Conservation (phyloP, 129 eudicot species). For the Dittrichia graveolens region DNA sequence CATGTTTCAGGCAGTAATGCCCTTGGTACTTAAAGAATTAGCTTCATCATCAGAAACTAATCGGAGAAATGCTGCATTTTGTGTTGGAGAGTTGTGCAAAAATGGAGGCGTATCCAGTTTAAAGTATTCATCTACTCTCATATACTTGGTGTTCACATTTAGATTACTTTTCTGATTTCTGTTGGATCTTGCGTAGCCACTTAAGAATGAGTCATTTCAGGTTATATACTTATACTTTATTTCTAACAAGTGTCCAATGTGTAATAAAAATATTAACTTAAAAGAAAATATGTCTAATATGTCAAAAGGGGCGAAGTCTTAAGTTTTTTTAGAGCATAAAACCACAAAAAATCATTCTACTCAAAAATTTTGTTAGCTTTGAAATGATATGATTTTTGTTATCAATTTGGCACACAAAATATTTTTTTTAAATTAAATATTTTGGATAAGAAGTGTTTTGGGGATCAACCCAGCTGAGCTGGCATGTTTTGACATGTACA, state of each 20-base stretch:
- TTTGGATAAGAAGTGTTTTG: neutral
- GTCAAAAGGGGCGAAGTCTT: neutral
- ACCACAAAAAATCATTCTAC: neutral
- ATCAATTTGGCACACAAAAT: slow-evolving; percentile 1
- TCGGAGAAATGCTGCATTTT: slow-evolving; percentile 97
- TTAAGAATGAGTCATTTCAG: neutral
- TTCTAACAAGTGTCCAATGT: neutral
- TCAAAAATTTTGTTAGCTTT: neutral
- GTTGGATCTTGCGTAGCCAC: neutral
- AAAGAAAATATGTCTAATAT: neutral
- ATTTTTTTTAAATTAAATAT: neutral
- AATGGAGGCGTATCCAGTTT: slow-evolving; percentile 76
- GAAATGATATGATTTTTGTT: neutral
- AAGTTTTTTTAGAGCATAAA: neutral
- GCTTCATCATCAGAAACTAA: slow-evolving; percentile 78
- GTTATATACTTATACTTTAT: neutral
- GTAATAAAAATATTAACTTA: neutral
- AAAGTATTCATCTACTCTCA: slow-evolving; percentile 58
- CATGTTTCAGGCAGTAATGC: slow-evolving; percentile 77
- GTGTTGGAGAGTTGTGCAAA: slow-evolving; percentile 93
- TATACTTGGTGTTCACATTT: neutral
- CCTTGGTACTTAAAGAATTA: slow-evolving; percentile 84
- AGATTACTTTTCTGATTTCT: neutral
- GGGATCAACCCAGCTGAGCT: neutral
- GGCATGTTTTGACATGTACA: neutral